Percentiles rank a stretch among this genome's conserved stretches.
Conservation (phyloP, 2,329 filamentous ascomycete species). For the Triangularia setosa region DNA sequence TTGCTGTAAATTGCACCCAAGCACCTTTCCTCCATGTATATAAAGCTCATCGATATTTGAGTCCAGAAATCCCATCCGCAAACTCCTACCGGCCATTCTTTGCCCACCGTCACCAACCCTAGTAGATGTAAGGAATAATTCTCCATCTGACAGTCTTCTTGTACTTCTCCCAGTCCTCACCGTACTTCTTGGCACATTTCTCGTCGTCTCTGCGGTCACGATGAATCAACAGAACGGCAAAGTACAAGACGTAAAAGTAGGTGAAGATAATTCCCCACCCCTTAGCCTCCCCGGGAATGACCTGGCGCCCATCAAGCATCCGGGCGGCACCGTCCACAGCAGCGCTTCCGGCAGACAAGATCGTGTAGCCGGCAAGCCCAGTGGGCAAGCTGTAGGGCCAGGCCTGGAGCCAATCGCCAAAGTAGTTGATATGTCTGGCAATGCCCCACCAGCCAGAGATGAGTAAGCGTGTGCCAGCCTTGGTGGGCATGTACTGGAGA, state of each 20-base stretch:
- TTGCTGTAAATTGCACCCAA: neutral
- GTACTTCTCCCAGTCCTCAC: conserved; percentile 87
- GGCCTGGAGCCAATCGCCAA: conserved; percentile 90
- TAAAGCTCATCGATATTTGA: neutral
- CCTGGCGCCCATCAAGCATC: conserved; percentile 57
- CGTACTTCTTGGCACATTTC: conserved; percentile 89
- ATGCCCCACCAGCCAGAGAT: conserved; percentile 90
- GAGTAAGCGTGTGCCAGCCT: conserved; percentile 74
- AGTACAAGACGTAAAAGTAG: conserved; percentile 94
- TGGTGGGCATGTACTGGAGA: conserved; percentile 82
- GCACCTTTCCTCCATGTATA: neutral
- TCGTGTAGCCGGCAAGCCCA: conserved; percentile 74
- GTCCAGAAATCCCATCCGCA: neutral
- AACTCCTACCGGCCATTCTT: neutral
- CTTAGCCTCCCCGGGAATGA: conserved; percentile 67
- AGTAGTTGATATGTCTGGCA: conserved; percentile 90
- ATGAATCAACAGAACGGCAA: conserved; percentile 80
- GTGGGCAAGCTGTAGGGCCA: conserved; percentile 90
- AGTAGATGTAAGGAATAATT: conserved; percentile 86
- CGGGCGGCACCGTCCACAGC: conserved; percentile 49
- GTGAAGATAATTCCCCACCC: conserved; percentile 86
- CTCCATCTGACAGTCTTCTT: conserved; percentile 75
- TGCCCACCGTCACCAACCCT: neutral
- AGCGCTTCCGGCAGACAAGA: conserved; percentile 54
- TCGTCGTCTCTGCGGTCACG: conserved; percentile 84